Conservation (phyloP, 1,139 yeast genomes). For the Taphrina wiesneri region DNA sequence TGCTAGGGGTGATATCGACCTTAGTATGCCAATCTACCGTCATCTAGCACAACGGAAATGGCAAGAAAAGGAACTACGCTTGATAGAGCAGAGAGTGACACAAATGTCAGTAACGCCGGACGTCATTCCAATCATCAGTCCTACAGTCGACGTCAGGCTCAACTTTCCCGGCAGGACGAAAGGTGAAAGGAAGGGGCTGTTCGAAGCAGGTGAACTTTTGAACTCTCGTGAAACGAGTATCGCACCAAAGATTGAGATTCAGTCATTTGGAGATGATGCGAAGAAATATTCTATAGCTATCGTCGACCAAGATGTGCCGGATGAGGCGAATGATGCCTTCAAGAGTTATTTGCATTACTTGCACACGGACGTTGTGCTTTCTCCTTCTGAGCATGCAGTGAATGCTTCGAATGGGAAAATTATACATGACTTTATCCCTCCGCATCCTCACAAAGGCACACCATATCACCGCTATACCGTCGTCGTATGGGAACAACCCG, state of each 20-base stretch:
- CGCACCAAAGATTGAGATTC: slow-evolving; percentile 74
- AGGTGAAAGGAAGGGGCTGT: slow-evolving; percentile 65
- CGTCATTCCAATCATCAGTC: slow-evolving; percentile 85
- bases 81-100: slow-evolving; percentile 86
- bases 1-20: slow-evolving; percentile 53
- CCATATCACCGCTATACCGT: slow-evolving; percentile 79
- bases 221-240: slow-evolving; percentile 70
- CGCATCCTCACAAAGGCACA: slow-evolving; percentile 85
- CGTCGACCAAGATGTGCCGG: slow-evolving; percentile 92
- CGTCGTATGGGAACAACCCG: slow-evolving; percentile 81
- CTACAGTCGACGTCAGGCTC: slow-evolving; percentile 71
- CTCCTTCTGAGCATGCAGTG: slow-evolving; percentile 61
- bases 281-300: slow-evolving; percentile 70
- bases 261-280: slow-evolving; percentile 62
- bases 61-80: slow-evolving; percentile 66
- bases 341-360: slow-evolving; percentile 78
- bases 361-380: slow-evolving; percentile 61
- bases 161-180: slow-evolving; percentile 70
- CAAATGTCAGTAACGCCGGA: slow-evolving; percentile 85
- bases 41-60: slow-evolving; percentile 67
- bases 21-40: slow-evolving; percentile 76
- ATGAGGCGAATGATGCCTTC: slow-evolving; percentile 65
- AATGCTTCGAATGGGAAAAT: slow-evolving; percentile 54
- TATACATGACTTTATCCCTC: slow-evolving; percentile 70
- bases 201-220: slow-evolving; percentile 49